These are phyloP conservation scores for Sporisorium sorghi DNA, from an alignment of 1,284 basidiomycete species.

Conservation along the genomic window DNA sequence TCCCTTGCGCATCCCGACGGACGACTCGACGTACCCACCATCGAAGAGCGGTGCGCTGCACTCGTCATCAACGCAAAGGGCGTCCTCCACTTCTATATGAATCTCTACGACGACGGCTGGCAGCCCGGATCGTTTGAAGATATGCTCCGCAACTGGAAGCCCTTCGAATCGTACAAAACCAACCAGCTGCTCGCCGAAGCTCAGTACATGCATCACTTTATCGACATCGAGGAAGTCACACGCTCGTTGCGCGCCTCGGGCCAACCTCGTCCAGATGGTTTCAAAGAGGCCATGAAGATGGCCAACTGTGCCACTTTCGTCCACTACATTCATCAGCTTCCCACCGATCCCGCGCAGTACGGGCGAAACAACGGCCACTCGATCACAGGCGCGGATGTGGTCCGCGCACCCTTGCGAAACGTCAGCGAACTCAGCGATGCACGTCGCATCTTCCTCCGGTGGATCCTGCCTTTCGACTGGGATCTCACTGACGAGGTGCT, in stretches of 20 bases:
- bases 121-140: conserved; percentile 42
- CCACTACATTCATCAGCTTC: conserved; percentile 56
- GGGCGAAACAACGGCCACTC: conserved; percentile 21
- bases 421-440: conserved; percentile 57
- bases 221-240: conserved; percentile 49
- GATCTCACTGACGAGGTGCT: conserved; percentile 49
- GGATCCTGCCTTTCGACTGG: conserved; percentile 49
- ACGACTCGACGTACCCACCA: conserved; percentile 42
- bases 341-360: conserved; percentile 23
- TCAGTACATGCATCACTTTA: conserved; percentile 56
- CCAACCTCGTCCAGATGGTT: conserved; percentile 26
- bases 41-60: conserved; percentile 51
- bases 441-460: conserved; percentile 49
- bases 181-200: conserved; percentile 53
- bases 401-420: conserved; percentile 38
- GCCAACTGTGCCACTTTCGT: conserved; percentile 62
- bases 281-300: conserved; percentile 54
- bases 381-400: conserved; percentile 32
- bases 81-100: conserved; percentile 54
- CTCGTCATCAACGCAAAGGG: conserved; percentile 49
- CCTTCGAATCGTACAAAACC: conserved; percentile 56
- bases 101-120: conserved; percentile 39
- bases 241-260: conserved; percentile 29
- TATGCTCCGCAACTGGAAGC: conserved; percentile 52
- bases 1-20: conserved; percentile 41